Conservation (phyloP, 2,329 filamentous ascomycete species). For the Geosmithia putterillii region DNA sequence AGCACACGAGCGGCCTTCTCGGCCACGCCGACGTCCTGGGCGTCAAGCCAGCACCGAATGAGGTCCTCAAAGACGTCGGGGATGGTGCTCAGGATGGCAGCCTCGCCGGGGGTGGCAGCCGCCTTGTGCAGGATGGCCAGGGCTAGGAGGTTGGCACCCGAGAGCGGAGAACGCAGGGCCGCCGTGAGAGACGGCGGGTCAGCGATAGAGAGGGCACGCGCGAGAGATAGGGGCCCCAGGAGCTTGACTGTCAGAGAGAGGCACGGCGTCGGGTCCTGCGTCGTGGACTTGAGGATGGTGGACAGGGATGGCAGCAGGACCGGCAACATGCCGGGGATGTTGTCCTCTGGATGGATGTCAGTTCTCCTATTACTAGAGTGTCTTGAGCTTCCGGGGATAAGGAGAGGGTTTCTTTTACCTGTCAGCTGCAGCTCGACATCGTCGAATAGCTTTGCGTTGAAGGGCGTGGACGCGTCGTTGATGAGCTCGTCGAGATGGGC, state of each 20-base stretch:
- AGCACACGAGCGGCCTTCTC: conserved; percentile 38
- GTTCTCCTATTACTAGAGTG: neutral
- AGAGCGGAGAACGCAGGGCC: conserved; percentile 39
- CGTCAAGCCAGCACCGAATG: conserved; percentile 38
- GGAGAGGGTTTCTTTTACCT: conserved; percentile 18
- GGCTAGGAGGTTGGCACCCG: conserved; percentile 45
- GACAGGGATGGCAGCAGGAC: conserved; percentile 41
- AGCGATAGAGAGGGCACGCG: conserved; percentile 36
- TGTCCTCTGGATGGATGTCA: conserved; percentile 2
- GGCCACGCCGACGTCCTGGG: conserved; percentile 41
- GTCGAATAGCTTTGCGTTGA: conserved; percentile 41
- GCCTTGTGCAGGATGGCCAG: conserved; percentile 46
- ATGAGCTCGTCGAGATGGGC: conserved; percentile 39
- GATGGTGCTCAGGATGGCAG: conserved; percentile 36
- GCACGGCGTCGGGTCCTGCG: conserved; percentile 35
- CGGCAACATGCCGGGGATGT: conserved; percentile 35
- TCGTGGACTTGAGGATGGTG: conserved; percentile 36
- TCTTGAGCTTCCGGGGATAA: neutral
- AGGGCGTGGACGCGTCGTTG: conserved; percentile 24
- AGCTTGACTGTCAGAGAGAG: conserved; percentile 43
- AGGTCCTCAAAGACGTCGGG: conserved; percentile 34
- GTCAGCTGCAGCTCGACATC: conserved; percentile 47
- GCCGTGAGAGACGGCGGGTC: conserved; percentile 36
- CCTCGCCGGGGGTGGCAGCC: conserved; percentile 30
- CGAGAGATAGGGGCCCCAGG: conserved; percentile 38